Percentiles rank a stretch among this genome's conserved stretches.
Evolutionary conservation across 75 land plant genomes (phyloP).

Genomic region (Isoetes taiwanensis): DNA sequence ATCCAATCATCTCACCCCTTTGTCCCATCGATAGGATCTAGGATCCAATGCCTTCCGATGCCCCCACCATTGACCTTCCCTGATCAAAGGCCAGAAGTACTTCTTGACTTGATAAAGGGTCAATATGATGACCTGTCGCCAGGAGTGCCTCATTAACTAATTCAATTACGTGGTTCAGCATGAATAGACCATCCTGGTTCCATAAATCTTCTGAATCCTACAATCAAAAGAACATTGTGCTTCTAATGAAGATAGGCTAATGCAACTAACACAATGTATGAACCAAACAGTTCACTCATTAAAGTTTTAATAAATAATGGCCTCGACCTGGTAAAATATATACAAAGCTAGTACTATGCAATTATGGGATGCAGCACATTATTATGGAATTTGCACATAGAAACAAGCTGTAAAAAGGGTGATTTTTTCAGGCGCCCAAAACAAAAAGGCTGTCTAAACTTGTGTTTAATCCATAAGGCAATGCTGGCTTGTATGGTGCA

Average conservation of each 20-base stretch:
- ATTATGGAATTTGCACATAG: too few relatives aligned
- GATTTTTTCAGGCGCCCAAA: too few relatives aligned
- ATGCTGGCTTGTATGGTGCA: too few relatives aligned
- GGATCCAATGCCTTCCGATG: conserved; percentile 79
- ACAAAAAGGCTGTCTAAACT: too few relatives aligned
- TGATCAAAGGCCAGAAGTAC: conserved; percentile 69
- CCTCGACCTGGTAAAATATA: too few relatives aligned
- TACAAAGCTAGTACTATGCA: too few relatives aligned
- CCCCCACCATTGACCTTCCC: conserved; percentile 91
- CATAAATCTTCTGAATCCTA: conserved; percentile 86
- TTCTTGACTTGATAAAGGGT: conserved; percentile 44
- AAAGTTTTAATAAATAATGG: too few relatives aligned
- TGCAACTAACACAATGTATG: too few relatives aligned
- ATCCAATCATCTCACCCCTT: conserved; percentile 98
- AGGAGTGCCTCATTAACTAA: conserved; percentile 80
- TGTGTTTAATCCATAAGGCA: too few relatives aligned
- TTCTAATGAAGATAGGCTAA: neutral
- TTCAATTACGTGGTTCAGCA: conserved; percentile 57
- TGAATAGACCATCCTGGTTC: conserved; percentile 41
- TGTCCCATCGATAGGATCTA: conserved; percentile 99
- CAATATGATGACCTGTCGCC: conserved; percentile 30
- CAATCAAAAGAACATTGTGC: neutral
- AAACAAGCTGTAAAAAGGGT: too few relatives aligned
- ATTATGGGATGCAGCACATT: too few relatives aligned
- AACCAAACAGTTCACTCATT: too few relatives aligned